phyloP scores from a whole-genome alignment of 495 filamentous ascomycete species.

The Xanthoparmelia taractica region DNA sequence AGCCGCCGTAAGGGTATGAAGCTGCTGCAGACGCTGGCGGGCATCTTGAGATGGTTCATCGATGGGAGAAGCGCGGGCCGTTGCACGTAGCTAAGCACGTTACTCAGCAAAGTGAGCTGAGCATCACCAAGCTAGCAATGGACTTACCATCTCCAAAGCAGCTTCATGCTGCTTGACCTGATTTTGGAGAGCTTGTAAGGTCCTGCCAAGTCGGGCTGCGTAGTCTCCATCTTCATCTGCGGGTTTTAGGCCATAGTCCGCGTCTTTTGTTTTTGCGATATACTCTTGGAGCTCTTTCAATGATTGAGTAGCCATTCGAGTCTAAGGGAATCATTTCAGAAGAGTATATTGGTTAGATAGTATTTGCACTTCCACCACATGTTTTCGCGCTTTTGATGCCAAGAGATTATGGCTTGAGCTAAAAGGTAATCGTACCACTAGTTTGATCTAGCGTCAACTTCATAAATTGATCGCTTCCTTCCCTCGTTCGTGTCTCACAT shows the following conservation, averaged over 20 bases:
- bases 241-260: background rate
- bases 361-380: background rate
- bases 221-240: constrained; percentile 24
- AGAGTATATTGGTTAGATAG: too few species aligned
- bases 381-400: background rate
- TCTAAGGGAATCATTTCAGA: too few species aligned
- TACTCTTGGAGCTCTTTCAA: constrained; percentile 10
- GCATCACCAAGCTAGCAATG: constrained; percentile 18
- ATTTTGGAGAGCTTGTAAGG: constrained; percentile 55
- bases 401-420: background rate
- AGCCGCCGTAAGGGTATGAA: constrained; percentile 52
- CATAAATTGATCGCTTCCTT: constrained; percentile 10
- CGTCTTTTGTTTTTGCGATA: constrained; percentile 5
- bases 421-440: background rate
- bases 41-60: constrained; percentile 35
- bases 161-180: constrained; percentile 59
- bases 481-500: constrained; percentile 3
- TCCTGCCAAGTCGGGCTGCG: constrained; percentile 51
- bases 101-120: constrained; percentile 5
- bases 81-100: constrained; percentile 37
- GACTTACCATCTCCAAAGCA: constrained; percentile 46
- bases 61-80: constrained; percentile 29
- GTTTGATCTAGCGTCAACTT: background rate
- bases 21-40: constrained; percentile 42
- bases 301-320: constrained; percentile 6